Conservation (phyloP, 345 rosid genomes). For the Noccaea caerulescens region DNA sequence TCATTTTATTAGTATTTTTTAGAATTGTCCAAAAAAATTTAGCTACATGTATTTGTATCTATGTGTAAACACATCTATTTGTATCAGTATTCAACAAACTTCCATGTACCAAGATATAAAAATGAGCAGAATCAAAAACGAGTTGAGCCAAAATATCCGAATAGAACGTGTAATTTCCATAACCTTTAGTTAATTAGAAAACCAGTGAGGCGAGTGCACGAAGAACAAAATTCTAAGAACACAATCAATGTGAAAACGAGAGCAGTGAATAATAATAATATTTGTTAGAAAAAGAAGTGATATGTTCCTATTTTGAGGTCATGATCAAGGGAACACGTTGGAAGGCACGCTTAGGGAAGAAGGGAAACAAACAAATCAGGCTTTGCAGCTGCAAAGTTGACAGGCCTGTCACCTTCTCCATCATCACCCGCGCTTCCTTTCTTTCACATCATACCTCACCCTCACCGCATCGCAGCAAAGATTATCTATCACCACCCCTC, state of each 20-base stretch:
- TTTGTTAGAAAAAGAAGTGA: background rate
- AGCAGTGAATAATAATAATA: background rate
- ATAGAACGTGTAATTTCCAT: too few species aligned
- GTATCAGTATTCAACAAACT: too few species aligned
- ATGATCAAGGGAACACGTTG: conserved; percentile 29
- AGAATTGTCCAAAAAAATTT: too few species aligned
- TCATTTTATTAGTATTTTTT: too few species aligned
- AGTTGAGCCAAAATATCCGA: too few species aligned
- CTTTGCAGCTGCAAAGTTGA: conserved; percentile 23
- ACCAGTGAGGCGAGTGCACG: background rate
- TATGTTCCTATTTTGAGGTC: background rate
- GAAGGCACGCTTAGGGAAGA: conserved; percentile 31
- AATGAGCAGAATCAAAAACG: too few species aligned
- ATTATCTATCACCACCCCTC: background rate
- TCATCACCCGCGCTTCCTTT: conserved; percentile 41
- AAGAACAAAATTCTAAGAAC: conserved; percentile 7
- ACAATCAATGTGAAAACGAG: conserved; percentile 10
- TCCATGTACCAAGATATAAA: too few species aligned
- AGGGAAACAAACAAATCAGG: conserved; percentile 35
- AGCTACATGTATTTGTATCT: too few species aligned
- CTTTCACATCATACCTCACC: conserved; percentile 26
- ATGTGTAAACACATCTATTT: too few species aligned
- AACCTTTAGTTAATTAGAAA: background rate
- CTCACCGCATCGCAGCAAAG: background rate
- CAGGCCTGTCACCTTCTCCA: conserved; percentile 39